Percentiles rank a stretch among this genome's conserved stretches.
These are phyloP conservation scores for Coniella lustricola DNA, from an alignment of 2,329 filamentous ascomycete genomes.

Conservation along the genomic window DNA sequence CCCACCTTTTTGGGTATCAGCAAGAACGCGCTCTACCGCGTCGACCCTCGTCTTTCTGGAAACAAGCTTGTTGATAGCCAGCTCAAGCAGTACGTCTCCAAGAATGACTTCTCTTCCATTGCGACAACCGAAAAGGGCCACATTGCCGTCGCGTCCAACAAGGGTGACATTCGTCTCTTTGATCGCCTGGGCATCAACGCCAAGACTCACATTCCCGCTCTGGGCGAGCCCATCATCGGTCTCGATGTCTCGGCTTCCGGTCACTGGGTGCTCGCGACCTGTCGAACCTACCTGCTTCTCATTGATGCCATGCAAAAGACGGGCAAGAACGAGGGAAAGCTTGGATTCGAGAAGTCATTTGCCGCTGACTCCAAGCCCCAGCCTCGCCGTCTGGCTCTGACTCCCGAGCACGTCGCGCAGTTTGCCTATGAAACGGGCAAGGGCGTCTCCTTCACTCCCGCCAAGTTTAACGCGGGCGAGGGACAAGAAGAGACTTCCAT, in stretches of 20 bases:
- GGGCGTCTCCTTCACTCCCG: constrained; percentile 79
- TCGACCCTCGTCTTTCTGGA: constrained; percentile 84
- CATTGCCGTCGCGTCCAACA: constrained; percentile 93
- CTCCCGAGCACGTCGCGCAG: constrained; percentile 88
- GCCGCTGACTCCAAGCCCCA: constrained; percentile 90
- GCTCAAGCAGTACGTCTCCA: constrained; percentile 91
- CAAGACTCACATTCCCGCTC: constrained; percentile 91
- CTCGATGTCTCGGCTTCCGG: constrained; percentile 94
- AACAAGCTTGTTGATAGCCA: constrained; percentile 90
- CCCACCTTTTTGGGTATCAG: constrained; percentile 94
- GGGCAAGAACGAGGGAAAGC: constrained; percentile 93
- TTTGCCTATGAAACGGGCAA: constrained; percentile 94
- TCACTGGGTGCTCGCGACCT: constrained; percentile 91
- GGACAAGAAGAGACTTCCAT: constrained; percentile 83
- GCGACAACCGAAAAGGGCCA: constrained; percentile 96
- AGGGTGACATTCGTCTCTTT: constrained; percentile 93
- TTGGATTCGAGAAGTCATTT: constrained; percentile 94
- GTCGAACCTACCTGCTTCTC: constrained; percentile 86
- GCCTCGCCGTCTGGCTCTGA: constrained; percentile 80
- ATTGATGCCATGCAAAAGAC: constrained; percentile 86
- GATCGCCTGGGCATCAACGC: constrained; percentile 94
- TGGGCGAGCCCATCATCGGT: constrained; percentile 91
- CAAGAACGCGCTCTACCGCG: constrained; percentile 83
- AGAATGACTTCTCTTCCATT: constrained; percentile 93
- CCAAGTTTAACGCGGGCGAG: constrained; percentile 87